Percentiles rank a stretch among this genome's conserved stretches.
These are phyloP conservation scores for Aspergillus hancockii DNA, from an alignment of 495 filamentous ascomycete species.

Conservation along the genomic window DNA sequence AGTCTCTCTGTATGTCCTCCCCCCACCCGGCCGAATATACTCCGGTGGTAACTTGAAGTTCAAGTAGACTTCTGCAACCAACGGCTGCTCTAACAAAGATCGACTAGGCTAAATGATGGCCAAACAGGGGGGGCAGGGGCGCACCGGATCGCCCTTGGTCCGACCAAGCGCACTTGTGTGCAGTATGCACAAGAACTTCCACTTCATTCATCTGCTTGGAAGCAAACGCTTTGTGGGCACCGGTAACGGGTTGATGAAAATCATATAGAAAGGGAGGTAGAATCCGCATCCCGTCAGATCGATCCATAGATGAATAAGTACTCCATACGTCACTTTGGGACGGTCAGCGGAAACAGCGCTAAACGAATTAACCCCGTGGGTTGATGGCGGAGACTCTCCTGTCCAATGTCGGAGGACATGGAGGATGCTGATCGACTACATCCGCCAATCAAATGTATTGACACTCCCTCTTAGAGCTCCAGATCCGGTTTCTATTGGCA, in stretches of 20 bases:
- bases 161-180: constrained; percentile 2
- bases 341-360: constrained; percentile 22
- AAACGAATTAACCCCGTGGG: constrained; percentile 11
- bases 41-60: constrained; percentile 6
- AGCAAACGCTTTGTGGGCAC: not conserved
- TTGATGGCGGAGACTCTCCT: constrained; percentile 17
- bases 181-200: not conserved
- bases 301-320: not conserved
- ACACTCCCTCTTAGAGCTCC: constrained; percentile 3
- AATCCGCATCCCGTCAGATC: not conserved
- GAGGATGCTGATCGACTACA: not conserved
- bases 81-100: constrained; percentile 18
- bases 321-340: constrained; percentile 2
- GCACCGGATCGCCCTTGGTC: constrained; percentile 9
- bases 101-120: constrained; percentile 12
- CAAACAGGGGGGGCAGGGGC: constrained; percentile 3
- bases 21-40: constrained; percentile 5
- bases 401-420: constrained; percentile 16
- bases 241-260: not conserved
- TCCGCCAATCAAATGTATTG: constrained; percentile 24
- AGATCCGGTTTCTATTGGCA: constrained; percentile 16
- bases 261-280: not conserved
- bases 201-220: not conserved
- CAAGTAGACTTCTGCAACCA: constrained; percentile 21
- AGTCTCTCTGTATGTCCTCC: not conserved